These are phyloP conservation scores for Sphenostylis stenocarpa DNA, from an alignment of 306 rosid genomes.

Conservation along the genomic window DNA sequence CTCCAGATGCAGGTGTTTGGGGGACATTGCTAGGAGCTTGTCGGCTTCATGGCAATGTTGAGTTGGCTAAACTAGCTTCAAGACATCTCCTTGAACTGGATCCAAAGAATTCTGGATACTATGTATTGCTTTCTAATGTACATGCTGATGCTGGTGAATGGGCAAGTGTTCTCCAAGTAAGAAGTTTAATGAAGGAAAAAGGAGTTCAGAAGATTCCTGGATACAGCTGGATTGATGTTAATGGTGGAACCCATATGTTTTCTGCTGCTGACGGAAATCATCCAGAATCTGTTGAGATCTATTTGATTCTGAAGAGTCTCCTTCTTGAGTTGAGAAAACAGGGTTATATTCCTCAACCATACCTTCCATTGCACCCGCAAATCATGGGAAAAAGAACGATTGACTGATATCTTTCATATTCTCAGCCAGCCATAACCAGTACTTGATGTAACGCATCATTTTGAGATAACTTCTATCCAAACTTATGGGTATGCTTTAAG, in stretches of 20 bases:
- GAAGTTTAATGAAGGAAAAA: conserved; percentile 71
- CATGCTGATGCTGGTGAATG: conserved; percentile 78
- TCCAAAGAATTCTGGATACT: conserved; percentile 75
- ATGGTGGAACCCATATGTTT: conserved; percentile 66
- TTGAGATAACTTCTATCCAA: background rate
- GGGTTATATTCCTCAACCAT: conserved; percentile 75
- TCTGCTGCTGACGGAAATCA: conserved; percentile 76
- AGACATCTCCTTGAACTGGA: conserved; percentile 62
- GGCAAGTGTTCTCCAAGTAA: conserved; percentile 60
- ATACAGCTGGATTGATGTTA: conserved; percentile 81
- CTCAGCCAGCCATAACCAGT: conserved; percentile 12
- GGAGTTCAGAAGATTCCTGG: conserved; percentile 78
- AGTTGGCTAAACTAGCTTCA: conserved; percentile 70
- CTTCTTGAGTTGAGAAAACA: conserved; percentile 67
- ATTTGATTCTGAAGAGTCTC: conserved; percentile 54
- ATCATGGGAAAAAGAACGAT: conserved; percentile 33
- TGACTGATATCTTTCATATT: conserved; percentile 22
- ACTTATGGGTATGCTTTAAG: conserved; percentile 9
- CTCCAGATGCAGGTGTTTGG: conserved; percentile 88
- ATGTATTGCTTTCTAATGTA: conserved; percentile 72
- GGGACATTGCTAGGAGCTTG: conserved; percentile 88
- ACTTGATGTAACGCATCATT: conserved; percentile 14
- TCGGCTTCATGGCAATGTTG: conserved; percentile 74
- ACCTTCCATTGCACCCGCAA: conserved; percentile 73
- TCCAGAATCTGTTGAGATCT: conserved; percentile 55